Conservation (phyloP, 768 basidiomycete genomes). For the Podaxis carcinomalis region DNA sequence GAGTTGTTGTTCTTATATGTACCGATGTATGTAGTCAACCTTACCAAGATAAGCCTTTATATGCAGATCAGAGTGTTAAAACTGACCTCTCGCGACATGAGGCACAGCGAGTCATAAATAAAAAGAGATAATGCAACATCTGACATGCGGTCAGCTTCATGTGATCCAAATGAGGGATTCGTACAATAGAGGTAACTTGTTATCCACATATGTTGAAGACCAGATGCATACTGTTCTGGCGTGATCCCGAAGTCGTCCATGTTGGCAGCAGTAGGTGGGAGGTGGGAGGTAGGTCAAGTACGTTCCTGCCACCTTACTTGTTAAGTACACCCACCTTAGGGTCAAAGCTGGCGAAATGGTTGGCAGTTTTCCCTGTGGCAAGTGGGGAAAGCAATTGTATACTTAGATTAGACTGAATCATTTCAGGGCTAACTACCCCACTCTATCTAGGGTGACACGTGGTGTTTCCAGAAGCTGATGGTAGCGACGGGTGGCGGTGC, state of each 20-base stretch:
- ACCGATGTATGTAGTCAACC: constrained; percentile 1
- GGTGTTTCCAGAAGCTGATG: too few relatives aligned
- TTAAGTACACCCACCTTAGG: too few relatives aligned
- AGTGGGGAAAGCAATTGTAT: too few relatives aligned
- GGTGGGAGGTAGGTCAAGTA: too few relatives aligned
- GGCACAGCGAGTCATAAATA: constrained; percentile 1
- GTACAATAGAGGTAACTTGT: neutral
- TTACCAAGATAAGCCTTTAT: neutral
- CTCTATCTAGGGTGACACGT: too few relatives aligned
- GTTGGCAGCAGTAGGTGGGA: neutral
- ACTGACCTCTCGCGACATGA: constrained; percentile 2
- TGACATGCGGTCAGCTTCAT: neutral
- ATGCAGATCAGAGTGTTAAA: neutral
- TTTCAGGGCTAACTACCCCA: too few relatives aligned
- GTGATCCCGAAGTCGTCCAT: neutral
- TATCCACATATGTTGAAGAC: neutral
- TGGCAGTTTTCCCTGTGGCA: too few relatives aligned
- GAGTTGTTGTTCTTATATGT: neutral
- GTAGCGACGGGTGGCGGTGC: too few relatives aligned
- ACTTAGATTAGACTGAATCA: too few relatives aligned
- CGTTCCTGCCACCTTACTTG: too few relatives aligned
- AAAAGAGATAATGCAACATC: neutral
- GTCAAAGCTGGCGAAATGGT: too few relatives aligned
- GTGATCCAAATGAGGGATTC: neutral
- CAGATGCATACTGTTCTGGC: neutral